A percentile compares a stretch with the other conserved stretches of the same genome.
phyloP scores from a whole-genome alignment of 192 early-diverging fungal genomes.

The Diversispora eburnea region DNA sequence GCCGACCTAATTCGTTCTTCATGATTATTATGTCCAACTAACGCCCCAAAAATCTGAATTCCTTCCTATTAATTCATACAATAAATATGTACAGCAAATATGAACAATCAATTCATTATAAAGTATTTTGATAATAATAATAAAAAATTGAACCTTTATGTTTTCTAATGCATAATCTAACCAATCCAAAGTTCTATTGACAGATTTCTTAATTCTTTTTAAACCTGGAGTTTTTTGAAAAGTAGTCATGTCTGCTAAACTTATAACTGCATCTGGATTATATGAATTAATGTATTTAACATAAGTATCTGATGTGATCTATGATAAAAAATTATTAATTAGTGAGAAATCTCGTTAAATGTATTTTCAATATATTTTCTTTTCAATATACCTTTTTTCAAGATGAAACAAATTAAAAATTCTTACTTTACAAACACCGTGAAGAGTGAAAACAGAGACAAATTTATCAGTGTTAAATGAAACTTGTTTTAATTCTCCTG shows the following conservation, averaged over 20 bases:
- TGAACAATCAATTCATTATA: neutral
- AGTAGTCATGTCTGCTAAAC: slow-evolving; percentile 42
- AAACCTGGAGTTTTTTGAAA: slow-evolving; percentile 34
- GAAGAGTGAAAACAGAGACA: slow-evolving; percentile 46
- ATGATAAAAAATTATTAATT: neutral
- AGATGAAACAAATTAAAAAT: neutral
- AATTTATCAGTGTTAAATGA: slow-evolving; percentile 49
- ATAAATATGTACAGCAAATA: neutral
- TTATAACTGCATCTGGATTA: slow-evolving; percentile 44
- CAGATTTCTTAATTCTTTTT: slow-evolving; percentile 44
- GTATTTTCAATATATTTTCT: neutral
- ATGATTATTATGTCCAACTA: slow-evolving; percentile 42
- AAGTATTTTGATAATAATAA: neutral
- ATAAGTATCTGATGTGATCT: slow-evolving; percentile 43
- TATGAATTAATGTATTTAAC: slow-evolving; percentile 39
- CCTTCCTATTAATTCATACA: slow-evolving; percentile 28
- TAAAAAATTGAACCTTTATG: slow-evolving; percentile 31
- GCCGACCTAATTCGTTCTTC: slow-evolving; percentile 50
- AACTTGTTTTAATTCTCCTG: slow-evolving; percentile 34
- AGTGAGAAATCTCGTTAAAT: neutral
- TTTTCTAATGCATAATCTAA: slow-evolving; percentile 39
- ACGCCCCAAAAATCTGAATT: slow-evolving; percentile 48
- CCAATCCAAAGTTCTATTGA: slow-evolving; percentile 50
- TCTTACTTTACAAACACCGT: slow-evolving; percentile 48
- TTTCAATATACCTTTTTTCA: neutral